Conservation (phyloP, 2,329 filamentous ascomycete genomes). For the Xylaria sp. region DNA sequence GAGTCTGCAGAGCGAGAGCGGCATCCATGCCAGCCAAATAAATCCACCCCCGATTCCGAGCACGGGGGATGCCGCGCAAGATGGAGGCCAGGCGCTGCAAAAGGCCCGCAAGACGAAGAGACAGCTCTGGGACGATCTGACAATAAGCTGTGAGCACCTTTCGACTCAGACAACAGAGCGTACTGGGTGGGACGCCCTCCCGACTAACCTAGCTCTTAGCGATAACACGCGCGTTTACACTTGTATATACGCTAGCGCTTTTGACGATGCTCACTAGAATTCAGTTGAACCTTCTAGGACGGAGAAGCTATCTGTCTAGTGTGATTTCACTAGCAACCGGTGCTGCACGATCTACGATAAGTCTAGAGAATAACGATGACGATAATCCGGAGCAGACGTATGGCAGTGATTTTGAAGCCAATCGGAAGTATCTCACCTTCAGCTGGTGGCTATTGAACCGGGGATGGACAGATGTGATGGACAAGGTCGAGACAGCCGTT, state of each 20-base stretch:
- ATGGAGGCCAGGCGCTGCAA: conserved; percentile 49
- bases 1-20: conserved; percentile 81
- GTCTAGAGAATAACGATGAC: conserved; percentile 90
- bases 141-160: conserved; percentile 78
- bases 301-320: conserved; percentile 92
- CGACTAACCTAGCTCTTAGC: conserved; percentile 56
- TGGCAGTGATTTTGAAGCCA: conserved; percentile 94
- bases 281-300: conserved; percentile 94
- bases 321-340: conserved; percentile 89
- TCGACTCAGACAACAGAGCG: not conserved
- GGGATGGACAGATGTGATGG: conserved; percentile 83
- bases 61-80: conserved; percentile 46
- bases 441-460: conserved; percentile 97
- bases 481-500: conserved; percentile 83
- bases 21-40: conserved; percentile 81
- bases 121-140: conserved; percentile 96
- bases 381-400: conserved; percentile 81
- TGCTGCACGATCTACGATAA: conserved; percentile 76
- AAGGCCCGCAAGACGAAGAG: conserved; percentile 79
- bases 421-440: conserved; percentile 91
- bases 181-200: not conserved
- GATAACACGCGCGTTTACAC: conserved; percentile 86
- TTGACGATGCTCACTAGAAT: conserved; percentile 92
- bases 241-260: conserved; percentile 88
- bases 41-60: conserved; percentile 59